phyloP scores from a whole-genome alignment of 108 stramenopile genomes.

The Conticribra weissflogii region DNA sequence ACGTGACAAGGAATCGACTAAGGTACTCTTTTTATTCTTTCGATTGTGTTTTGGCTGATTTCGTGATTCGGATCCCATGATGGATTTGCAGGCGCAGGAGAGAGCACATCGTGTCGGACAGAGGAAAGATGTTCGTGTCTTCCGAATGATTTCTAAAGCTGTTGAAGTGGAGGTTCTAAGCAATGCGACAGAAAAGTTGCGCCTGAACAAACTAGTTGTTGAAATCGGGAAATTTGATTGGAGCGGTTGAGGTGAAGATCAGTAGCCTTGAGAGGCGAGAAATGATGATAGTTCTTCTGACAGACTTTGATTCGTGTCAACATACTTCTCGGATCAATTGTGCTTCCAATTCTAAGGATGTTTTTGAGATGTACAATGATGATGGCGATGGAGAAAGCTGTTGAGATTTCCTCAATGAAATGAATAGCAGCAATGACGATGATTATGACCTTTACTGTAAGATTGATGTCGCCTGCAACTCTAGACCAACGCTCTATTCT shows the following conservation, averaged over 20 bases:
- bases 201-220: slow-evolving; percentile 92
- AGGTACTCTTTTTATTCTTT: too few species aligned
- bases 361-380: slow-evolving; percentile 57
- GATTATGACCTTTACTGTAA: slow-evolving; percentile 87
- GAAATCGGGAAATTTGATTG: slow-evolving; percentile 96
- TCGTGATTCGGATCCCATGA: slow-evolving; percentile 99
- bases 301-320: slow-evolving; percentile 75
- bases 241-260: slow-evolving; percentile 65
- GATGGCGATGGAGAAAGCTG: slow-evolving; percentile 68
- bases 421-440: slow-evolving; percentile 89
- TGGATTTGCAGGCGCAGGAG: slow-evolving; percentile 97
- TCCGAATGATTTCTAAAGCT: slow-evolving; percentile 89
- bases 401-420: slow-evolving; percentile 71
- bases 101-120: slow-evolving; percentile 98
- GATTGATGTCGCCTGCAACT: slow-evolving; percentile 63
- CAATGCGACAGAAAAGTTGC: slow-evolving; percentile 92
- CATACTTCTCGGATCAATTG: slow-evolving; percentile 29
- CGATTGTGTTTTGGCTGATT: too few species aligned
- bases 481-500: slow-evolving; percentile 54
- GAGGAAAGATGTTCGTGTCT: slow-evolving; percentile 86
- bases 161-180: slow-evolving; percentile 93
- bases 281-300: slow-evolving; percentile 86
- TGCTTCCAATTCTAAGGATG: slow-evolving; percentile 57
- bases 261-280: slow-evolving; percentile 80
- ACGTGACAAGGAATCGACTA: too few species aligned